phyloP scores from a whole-genome alignment of 495 filamentous ascomycete species.

The Talaromyces ruber region DNA sequence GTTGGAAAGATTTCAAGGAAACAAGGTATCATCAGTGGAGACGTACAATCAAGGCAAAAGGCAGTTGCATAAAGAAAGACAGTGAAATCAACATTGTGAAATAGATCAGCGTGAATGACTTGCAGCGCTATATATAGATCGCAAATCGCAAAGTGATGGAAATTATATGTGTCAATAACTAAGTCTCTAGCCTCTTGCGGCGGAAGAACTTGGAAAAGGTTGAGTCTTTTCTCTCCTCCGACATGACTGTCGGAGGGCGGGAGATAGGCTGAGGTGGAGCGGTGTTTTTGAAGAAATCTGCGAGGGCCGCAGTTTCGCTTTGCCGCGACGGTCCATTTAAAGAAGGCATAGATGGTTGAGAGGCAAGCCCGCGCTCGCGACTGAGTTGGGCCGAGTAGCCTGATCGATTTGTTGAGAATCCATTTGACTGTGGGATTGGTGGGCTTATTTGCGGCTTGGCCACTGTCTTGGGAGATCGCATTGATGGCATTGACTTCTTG shows the following conservation, averaged over 20 bases:
- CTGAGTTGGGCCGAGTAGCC: constrained; percentile 35
- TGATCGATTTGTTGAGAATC: constrained; percentile 14
- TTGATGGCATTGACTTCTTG: constrained; percentile 24
- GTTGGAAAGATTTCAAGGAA: background rate
- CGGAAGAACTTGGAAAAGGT: constrained; percentile 34
- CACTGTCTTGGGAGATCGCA: constrained; percentile 16
- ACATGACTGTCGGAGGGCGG: constrained; percentile 12
- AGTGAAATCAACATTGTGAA: constrained; percentile 5
- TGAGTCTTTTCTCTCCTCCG: constrained; percentile 14
- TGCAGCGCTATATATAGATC: background rate
- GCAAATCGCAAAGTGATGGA: background rate
- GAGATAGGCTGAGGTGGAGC: constrained; percentile 50
- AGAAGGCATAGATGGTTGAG: constrained; percentile 9
- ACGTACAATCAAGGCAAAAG: background rate
- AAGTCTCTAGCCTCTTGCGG: constrained; percentile 34
- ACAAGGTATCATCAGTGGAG: constrained; percentile 1
- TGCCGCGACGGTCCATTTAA: constrained; percentile 14
- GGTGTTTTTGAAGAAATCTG: constrained; percentile 70
- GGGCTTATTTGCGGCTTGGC: constrained; percentile 6
- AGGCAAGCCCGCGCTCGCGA: constrained; percentile 20
- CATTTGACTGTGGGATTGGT: constrained; percentile 4
- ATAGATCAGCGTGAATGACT: background rate
- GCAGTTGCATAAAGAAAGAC: background rate
- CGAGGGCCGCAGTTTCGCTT: constrained; percentile 61
- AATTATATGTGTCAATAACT: constrained; percentile 6